Evolutionary conservation across 1,284 basidiomycete genomes (phyloP).

Genomic region (Cryptococcus sp.): DNA sequence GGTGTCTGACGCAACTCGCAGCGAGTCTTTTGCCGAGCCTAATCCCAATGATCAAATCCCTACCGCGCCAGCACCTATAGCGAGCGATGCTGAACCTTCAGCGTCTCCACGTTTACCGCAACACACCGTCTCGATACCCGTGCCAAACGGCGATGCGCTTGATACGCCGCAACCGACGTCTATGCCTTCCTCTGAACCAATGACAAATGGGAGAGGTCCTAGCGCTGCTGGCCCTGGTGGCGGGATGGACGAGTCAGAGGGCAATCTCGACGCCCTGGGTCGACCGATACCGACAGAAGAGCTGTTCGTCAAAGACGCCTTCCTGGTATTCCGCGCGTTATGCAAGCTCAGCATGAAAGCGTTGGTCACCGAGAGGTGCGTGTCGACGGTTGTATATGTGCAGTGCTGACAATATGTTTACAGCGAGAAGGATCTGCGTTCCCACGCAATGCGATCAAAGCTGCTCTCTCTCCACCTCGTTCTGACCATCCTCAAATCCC

Average conservation of each 20-base stretch:
- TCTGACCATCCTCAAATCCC: constrained; percentile 85
- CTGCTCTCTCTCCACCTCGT: constrained; percentile 89
- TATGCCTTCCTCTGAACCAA: constrained; percentile 3
- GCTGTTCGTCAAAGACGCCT: constrained; percentile 91
- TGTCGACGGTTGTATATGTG: constrained; percentile 2
- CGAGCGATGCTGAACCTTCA: constrained; percentile 5
- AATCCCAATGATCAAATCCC: constrained; percentile 54
- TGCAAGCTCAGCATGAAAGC: constrained; percentile 99
- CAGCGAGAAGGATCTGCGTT: constrained; percentile 89
- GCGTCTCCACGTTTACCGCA: constrained; percentile 27
- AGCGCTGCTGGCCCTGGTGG: neutral
- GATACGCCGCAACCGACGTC: constrained; percentile 30
- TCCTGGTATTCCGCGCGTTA: constrained; percentile 90
- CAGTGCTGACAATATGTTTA: constrained; percentile 3
- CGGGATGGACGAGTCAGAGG: constrained; percentile 32
- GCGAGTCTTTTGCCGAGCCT: constrained; percentile 46
- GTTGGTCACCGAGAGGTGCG: constrained; percentile 83
- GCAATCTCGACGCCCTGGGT: constrained; percentile 37
- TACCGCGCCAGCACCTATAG: constrained; percentile 34
- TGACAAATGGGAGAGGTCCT: constrained; percentile 2
- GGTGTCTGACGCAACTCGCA: constrained; percentile 8
- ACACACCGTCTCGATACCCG: constrained; percentile 39
- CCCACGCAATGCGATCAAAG: constrained; percentile 94
- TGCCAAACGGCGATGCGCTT: constrained; percentile 46
- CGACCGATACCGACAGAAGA: constrained; percentile 60